A percentile compares a stretch with the other conserved stretches of the same genome.
phyloP scores from a whole-genome alignment of 2,329 filamentous ascomycete species.

The Cladophialophora carrionii region DNA sequence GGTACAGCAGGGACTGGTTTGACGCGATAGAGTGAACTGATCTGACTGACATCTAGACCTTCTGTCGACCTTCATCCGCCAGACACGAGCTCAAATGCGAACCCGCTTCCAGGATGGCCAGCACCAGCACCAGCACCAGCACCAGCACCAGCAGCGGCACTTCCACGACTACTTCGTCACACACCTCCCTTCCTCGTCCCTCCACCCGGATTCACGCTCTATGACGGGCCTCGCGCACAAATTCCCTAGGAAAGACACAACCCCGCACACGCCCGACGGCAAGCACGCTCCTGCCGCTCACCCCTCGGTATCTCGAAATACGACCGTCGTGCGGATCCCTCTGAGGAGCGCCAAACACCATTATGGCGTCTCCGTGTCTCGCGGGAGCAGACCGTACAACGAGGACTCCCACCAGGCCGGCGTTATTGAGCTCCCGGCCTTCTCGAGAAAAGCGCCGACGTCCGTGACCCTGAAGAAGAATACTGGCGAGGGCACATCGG shows the following conservation, averaged over 20 bases:
- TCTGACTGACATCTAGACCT: constrained; percentile 42
- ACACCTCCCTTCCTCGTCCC: constrained; percentile 87
- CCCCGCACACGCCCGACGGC: constrained; percentile 68
- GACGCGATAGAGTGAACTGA: neutral
- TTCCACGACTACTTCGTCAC: constrained; percentile 99
- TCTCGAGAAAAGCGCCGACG: constrained; percentile 79
- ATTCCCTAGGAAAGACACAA: constrained; percentile 80
- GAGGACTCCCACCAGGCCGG: constrained; percentile 94
- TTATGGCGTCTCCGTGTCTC: constrained; percentile 77
- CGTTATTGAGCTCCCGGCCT: constrained; percentile 89
- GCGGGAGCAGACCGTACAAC: constrained; percentile 84
- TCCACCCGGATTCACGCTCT: constrained; percentile 79
- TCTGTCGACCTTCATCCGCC: constrained; percentile 42
- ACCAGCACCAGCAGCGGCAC: constrained; percentile 48
- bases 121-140: constrained; percentile 39
- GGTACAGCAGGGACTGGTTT: constrained; percentile 32
- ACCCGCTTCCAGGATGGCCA: constrained; percentile 22
- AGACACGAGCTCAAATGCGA: constrained; percentile 28
- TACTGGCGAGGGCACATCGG: constrained; percentile 56
- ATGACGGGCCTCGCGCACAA: constrained; percentile 73
- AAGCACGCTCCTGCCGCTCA: constrained; percentile 60
- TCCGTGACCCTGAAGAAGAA: constrained; percentile 53
- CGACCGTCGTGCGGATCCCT: constrained; percentile 93
- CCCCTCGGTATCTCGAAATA: constrained; percentile 68
- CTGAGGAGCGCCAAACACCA: constrained; percentile 93